Evolutionary conservation across 2,329 filamentous ascomycete genomes (phyloP).

Genomic region (Aspergillus nomiae): DNA sequence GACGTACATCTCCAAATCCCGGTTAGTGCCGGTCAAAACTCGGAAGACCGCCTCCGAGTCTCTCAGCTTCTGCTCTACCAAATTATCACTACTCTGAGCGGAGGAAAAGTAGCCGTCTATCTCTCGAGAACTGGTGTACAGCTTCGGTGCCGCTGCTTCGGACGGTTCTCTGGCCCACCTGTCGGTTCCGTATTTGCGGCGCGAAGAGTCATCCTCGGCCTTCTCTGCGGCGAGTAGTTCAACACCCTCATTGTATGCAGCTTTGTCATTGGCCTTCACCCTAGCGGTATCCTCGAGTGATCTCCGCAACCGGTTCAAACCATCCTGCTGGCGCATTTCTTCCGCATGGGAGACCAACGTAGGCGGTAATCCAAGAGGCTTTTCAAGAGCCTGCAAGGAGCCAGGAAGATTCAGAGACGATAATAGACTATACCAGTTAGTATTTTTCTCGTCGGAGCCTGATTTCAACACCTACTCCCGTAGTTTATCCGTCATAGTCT

Average conservation of each 20-base stretch:
- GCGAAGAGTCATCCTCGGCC: slow-evolving; percentile 76
- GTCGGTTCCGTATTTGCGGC: slow-evolving; percentile 80
- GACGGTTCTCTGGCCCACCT: slow-evolving; percentile 76
- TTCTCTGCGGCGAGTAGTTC: slow-evolving; percentile 76
- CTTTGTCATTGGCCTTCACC: slow-evolving; percentile 76
- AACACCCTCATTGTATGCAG: slow-evolving; percentile 80
- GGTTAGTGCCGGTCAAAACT: slow-evolving; percentile 76
- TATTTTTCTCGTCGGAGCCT: not conserved
- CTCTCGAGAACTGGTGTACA: slow-evolving; percentile 74
- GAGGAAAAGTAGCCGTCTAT: slow-evolving; percentile 85
- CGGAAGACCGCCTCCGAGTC: slow-evolving; percentile 73
- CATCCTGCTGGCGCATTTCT: slow-evolving; percentile 89
- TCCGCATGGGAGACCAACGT: slow-evolving; percentile 87
- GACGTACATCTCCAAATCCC: slow-evolving; percentile 82
- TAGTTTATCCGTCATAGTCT: slow-evolving; percentile 75
- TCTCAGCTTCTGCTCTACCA: slow-evolving; percentile 76
- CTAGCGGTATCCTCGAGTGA: slow-evolving; percentile 89
- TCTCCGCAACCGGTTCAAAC: slow-evolving; percentile 71
- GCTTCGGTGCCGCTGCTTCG: slow-evolving; percentile 67
- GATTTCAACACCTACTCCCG: slow-evolving; percentile 59
- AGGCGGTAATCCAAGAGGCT: slow-evolving; percentile 85
- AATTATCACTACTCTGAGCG: slow-evolving; percentile 65
- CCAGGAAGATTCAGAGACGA: slow-evolving; percentile 86
- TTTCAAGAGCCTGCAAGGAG: slow-evolving; percentile 90
- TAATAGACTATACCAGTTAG: slow-evolving; percentile 53